These are phyloP conservation scores for Aspergillus awamori DNA, from an alignment of 2,329 filamentous ascomycete genomes.

Conservation along the genomic window DNA sequence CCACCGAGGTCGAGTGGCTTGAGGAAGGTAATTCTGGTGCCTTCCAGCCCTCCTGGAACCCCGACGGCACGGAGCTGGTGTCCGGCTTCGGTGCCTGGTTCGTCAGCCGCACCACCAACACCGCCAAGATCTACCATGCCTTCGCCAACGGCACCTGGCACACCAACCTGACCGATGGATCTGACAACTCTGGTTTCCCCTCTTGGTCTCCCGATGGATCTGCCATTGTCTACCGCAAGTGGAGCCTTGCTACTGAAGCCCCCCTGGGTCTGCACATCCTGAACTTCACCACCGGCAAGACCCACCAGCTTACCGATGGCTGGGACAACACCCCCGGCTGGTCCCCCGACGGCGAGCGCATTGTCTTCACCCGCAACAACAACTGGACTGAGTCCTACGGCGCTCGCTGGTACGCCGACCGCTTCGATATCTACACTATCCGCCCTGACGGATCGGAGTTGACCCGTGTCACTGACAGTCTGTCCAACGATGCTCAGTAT, in stretches of 20 bases:
- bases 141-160: conserved; percentile 25
- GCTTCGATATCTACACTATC: conserved; percentile 48
- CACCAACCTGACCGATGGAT: conserved; percentile 39
- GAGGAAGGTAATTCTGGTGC: conserved; percentile 2
- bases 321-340: conserved; percentile 47
- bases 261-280: conserved; percentile 38
- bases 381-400: conserved; percentile 28
- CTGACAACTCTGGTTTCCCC: conserved; percentile 45
- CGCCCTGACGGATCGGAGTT: conserved; percentile 45
- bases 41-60: conserved; percentile 43
- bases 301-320: conserved; percentile 38
- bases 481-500: conserved; percentile 47
- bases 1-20: conserved; percentile 1
- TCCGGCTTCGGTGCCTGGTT: conserved; percentile 49
- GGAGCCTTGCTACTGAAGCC: conserved; percentile 24
- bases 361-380: conserved; percentile 45
- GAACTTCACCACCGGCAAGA: conserved; percentile 28
- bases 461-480: conserved; percentile 36
- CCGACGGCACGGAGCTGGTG: conserved; percentile 42
- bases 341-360: conserved; percentile 43
- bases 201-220: conserved; percentile 43
- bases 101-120: conserved; percentile 30
- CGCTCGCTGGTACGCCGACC: conserved; percentile 5
- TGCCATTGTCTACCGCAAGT: conserved; percentile 42
- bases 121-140: neutral